Base-by-base conservation (phyloP, 768 basidiomycete genomes). In the Termitomyces sp. region DNA sequence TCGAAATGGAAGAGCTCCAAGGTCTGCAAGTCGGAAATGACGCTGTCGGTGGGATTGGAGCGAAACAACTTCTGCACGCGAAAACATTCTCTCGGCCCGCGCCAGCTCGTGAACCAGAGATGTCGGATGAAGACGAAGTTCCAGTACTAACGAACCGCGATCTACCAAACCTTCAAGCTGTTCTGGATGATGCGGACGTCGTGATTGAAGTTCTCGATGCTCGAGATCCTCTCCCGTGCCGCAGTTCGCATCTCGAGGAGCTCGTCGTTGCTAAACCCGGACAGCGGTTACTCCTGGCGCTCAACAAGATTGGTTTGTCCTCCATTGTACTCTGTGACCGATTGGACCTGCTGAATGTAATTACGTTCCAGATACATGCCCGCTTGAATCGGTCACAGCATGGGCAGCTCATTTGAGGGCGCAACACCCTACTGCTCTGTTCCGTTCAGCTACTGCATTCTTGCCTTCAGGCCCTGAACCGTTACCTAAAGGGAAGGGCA, bases 241-340 rank as follows among this genome's bases (percentile, higher is more conserved):
- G 92, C 48, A 90, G 87, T 62, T 66, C 67, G 31, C 76, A 79
- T 55, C 53, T 92, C 47, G 91, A 94, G 65, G 70, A 78, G 20
- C 67, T 86, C 45, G 69, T 73, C 18, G 68, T 69, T 33, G 72
- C 66, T 18, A 70, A 70, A 57, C 54, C 63, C 55, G 80, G 68
- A 56, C 79, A 79, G 63, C 76, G 69, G 67, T 70, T 88, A 12
- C 61, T 87, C 18, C 69, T 94, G n/a, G 75, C 95, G 16, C 68
- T 97, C 51, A 95, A 89, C 69, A 97, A 97, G 75, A 87, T 88
- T 60, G 94, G 94, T 91, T 61, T 54, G 86, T 76, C n/a, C 20
- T 45, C 40, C 32, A 35, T 47, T 13, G 52, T 20, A 54, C 32
- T 48, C 20, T 51, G 12, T 42, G 51, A 46, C 22, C 40, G 46